phyloP scores from a whole-genome alignment of 345 rosid species.

The Gossypium herbaceum region DNA sequence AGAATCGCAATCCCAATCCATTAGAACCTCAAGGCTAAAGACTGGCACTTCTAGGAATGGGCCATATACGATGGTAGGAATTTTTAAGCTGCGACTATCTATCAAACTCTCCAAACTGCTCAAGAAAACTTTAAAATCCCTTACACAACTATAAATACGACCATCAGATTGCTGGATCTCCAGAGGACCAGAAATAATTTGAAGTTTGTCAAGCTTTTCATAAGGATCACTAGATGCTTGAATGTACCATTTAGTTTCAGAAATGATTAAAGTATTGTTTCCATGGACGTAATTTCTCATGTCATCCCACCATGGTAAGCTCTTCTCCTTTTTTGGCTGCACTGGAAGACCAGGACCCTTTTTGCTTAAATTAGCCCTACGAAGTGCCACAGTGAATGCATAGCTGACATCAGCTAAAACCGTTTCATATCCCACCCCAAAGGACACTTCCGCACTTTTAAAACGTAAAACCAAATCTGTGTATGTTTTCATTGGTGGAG shows the following conservation, averaged over 20 bases:
- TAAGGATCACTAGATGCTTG: constrained; percentile 93
- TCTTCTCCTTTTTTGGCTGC: constrained; percentile 80
- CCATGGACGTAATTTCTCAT: constrained; percentile 96
- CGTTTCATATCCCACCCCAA: constrained; percentile 96
- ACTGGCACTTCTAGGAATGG: constrained; percentile 69
- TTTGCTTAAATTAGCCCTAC: constrained; percentile 87
- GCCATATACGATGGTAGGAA: constrained; percentile 46
- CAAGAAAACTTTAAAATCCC: constrained; percentile 66
- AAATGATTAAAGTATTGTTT: constrained; percentile 53
- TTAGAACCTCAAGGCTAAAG: constrained; percentile 75
- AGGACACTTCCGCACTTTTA: constrained; percentile 68
- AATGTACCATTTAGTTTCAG: constrained; percentile 66
- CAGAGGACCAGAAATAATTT: constrained; percentile 56
- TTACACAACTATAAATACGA: constrained; percentile 57
- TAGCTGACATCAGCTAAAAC: constrained; percentile 87
- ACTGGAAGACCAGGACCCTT: constrained; percentile 47
- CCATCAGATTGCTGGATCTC: constrained; percentile 96
- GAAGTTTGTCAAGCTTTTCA: constrained; percentile 91
- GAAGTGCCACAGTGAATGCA: constrained; percentile 95
- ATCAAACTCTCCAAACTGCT: constrained; percentile 92
- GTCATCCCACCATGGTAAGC: constrained; percentile 99
- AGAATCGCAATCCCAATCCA: constrained; percentile 96
- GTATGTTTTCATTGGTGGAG: constrained; percentile 91
- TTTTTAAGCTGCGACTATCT: constrained; percentile 51
- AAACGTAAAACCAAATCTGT: constrained; percentile 74